These are phyloP conservation scores for Penicillium chermesinum DNA, from an alignment of 495 filamentous ascomycete species.

Conservation along the genomic window DNA sequence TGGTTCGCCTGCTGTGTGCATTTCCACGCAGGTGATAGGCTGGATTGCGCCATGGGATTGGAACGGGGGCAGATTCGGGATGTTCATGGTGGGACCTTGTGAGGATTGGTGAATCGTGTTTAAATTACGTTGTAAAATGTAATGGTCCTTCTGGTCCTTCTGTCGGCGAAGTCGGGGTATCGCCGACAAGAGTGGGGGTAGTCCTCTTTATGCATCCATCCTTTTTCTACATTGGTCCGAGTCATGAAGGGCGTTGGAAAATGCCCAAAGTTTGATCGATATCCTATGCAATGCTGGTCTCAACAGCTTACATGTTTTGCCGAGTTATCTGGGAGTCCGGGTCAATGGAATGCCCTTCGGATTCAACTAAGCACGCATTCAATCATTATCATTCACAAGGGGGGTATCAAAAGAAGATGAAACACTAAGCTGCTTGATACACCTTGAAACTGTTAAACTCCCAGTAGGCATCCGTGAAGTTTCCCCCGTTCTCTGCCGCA, in stretches of 20 bases:
- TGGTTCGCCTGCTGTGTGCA: slow-evolving; percentile 25
- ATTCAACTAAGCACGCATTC: background rate
- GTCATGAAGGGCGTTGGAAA: background rate
- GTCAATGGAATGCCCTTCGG: no score
- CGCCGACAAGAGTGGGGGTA: background rate
- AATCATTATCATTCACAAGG: background rate
- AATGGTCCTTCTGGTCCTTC: no score
- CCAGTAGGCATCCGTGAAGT: slow-evolving; percentile 29
- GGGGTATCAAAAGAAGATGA: background rate
- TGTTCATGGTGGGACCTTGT: background rate
- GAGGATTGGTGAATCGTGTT: background rate
- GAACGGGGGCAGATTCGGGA: background rate
- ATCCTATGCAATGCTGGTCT: background rate
- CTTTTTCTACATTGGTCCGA: background rate
- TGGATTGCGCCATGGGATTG: background rate
- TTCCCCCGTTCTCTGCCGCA: slow-evolving; percentile 19
- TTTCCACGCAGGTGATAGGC: slow-evolving; percentile 20
- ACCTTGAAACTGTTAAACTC: slow-evolving; percentile 36
- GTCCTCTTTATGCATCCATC: no score
- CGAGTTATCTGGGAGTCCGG: background rate
- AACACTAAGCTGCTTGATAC: slow-evolving; percentile 11
- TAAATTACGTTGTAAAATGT: no score
- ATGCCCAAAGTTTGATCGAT: background rate
- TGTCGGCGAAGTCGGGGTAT: background rate
- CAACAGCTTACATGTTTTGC: background rate